Percentiles rank a stretch among this genome's conserved stretches.
Conservation (phyloP, 2,329 filamentous ascomycete species). For the Raffaelea ambrosiae region DNA sequence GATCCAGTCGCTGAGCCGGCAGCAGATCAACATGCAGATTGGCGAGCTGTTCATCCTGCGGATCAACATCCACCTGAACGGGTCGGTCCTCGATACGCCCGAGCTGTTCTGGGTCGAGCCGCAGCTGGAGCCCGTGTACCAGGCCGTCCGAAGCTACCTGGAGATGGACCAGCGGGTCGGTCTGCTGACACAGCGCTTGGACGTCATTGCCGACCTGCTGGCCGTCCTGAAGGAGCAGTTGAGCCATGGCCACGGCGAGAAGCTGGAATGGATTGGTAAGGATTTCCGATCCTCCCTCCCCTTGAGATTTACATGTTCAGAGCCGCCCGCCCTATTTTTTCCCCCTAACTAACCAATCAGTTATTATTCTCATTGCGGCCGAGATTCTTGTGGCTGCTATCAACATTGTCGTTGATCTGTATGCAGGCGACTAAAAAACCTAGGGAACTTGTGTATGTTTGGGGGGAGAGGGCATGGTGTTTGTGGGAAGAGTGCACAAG, state of each 20-base stretch:
- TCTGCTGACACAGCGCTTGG: conserved; percentile 78
- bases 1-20: conserved; percentile 73
- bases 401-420: conserved; percentile 92
- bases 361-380: conserved; percentile 90
- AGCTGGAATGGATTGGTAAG: conserved; percentile 81
- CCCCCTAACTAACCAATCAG: conserved; percentile 36
- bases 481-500: too few relatives aligned
- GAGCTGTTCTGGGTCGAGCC: conserved; percentile 99
- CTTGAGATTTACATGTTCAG: too few relatives aligned
- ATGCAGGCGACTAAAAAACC: conserved; percentile 38
- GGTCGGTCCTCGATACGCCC: conserved; percentile 89
- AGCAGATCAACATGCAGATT: conserved; percentile 98
- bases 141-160: conserved; percentile 87
- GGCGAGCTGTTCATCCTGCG: conserved; percentile 95
- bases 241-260: conserved; percentile 86
- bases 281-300: conserved; percentile 13
- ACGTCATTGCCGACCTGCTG: conserved; percentile 87
- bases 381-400: conserved; percentile 89
- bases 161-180: conserved; percentile 97
- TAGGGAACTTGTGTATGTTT: too few relatives aligned
- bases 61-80: conserved; percentile 97
- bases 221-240: conserved; percentile 93
- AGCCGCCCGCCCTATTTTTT: conserved; percentile 11
- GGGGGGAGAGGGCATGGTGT: too few relatives aligned
- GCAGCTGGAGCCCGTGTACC: conserved; percentile 91